Base-by-base conservation (phyloP, 1,284 basidiomycete genomes). In the Termitomyces sp. region DNA sequence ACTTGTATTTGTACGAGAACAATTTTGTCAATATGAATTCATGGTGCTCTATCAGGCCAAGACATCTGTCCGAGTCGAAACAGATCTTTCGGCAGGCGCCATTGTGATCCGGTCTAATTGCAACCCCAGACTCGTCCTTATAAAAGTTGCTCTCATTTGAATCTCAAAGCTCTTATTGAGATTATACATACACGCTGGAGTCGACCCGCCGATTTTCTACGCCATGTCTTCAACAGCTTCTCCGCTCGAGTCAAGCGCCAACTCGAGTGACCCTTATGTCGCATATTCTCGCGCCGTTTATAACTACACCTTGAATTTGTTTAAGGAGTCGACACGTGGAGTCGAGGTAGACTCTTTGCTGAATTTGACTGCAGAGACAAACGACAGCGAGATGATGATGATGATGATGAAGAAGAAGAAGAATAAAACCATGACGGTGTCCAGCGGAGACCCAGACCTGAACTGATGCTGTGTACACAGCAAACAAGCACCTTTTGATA, bases 271-370 rank as follows among this genome's bases (percentile, higher is more conserved):
- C 57, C 74, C 77, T 10, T 68, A 85, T 62, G 65, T 74, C 48
- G 69, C 72, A 36, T 88, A 88, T 65, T 79, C 86, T 12, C 80
- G 78, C 59, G 76, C 83, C 42, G 68, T 88, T 36, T 82, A 86
- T 65, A 76, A 84, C 55, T 87, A 86, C 61, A 88, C 85, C 33
- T 77, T 86, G 52, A 74, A 67, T 40, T 73, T 86, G 45, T 88
- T 85, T 84, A 81, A 80, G 47, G 82, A 87, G 64, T 84, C 84
- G 10, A 73, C 83, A 62, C 76, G 78, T 60, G 65, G 75, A 54
- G 79, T 78, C 36, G 84, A 86, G 64, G 80, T 84, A 64, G 73
- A 73, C 61, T 71, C 75, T 17, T 69, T 70, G 36, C 62, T 61
- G 24, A 30, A 49, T 28, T 19, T 63, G 43, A 56, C 58, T 19